These are phyloP conservation scores for Thelephora terrestris DNA, from an alignment of 1,284 basidiomycete genomes.

Conservation along the genomic window DNA sequence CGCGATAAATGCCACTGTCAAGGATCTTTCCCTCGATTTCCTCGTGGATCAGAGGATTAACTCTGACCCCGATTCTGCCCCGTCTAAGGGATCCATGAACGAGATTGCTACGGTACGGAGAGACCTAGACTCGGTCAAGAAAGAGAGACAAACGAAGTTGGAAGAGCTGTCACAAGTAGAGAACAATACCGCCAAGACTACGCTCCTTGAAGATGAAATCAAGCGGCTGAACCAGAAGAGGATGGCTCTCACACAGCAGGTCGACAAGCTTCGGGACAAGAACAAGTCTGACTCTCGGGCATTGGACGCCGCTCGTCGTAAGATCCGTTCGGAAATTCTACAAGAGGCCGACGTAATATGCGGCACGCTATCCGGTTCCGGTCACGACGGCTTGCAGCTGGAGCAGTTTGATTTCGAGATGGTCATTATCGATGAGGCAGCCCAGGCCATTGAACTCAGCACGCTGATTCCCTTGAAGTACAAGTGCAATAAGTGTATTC, in stretches of 20 bases:
- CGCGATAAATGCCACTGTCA: constrained; percentile 74
- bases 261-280: constrained; percentile 75
- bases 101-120: constrained; percentile 54
- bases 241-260: constrained; percentile 53
- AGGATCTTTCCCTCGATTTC: constrained; percentile 81
- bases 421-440: constrained; percentile 97
- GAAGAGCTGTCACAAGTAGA: constrained; percentile 46
- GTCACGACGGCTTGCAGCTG: constrained; percentile 69
- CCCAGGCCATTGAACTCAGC: constrained; percentile 93
- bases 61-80: constrained; percentile 28
- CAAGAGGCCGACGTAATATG: constrained; percentile 91
- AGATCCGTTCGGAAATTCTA: constrained; percentile 68
- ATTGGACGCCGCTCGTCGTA: constrained; percentile 69
- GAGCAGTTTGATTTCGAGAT: constrained; percentile 88
- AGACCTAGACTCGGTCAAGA: constrained; percentile 63
- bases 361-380: constrained; percentile 86
- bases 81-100: constrained; percentile 37
- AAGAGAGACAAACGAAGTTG: constrained; percentile 49
- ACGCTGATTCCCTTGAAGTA: constrained; percentile 97
- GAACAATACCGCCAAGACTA: constrained; percentile 39
- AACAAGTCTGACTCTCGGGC: constrained; percentile 67
- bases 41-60: constrained; percentile 76
- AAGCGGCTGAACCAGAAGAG: constrained; percentile 58
- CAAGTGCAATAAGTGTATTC: constrained; percentile 74
- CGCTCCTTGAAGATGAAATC: constrained; percentile 57